Evolutionary conservation across 768 basidiomycete species (phyloP).

Genomic region (Lepiota brunneoincarnata): DNA sequence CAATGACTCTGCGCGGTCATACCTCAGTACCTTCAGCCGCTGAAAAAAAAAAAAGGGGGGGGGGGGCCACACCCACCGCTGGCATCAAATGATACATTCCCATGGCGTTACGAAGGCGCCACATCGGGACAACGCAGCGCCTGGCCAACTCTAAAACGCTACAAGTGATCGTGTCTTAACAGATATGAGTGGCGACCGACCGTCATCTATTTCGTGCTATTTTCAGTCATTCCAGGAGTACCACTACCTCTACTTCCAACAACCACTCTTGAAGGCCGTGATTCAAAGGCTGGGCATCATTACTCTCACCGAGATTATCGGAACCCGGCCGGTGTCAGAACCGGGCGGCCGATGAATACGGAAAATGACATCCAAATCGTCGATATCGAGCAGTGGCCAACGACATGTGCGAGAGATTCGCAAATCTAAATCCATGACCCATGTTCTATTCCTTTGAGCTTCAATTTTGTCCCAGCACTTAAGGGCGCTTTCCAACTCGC

Average conservation of each 20-base stretch:
- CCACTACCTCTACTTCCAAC: neutral
- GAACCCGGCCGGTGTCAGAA: conserved; percentile 30
- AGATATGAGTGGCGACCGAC: conserved; percentile 1
- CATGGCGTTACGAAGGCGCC: conserved; percentile 8
- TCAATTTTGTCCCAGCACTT: conserved; percentile 19
- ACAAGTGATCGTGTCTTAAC: conserved; percentile 5
- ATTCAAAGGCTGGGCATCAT: neutral
- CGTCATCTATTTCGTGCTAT: conserved; percentile 2
- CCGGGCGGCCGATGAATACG: conserved; percentile 41
- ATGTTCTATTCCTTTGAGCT: conserved; percentile 30
- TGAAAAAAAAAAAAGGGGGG: no score
- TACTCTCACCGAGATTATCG: conserved; percentile 26
- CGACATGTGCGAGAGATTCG: conserved; percentile 36
- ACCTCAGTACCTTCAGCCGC: neutral
- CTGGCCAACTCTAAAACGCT: conserved; percentile 9
- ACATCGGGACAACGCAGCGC: neutral
- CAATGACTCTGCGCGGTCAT: neutral
- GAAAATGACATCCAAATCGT: conserved; percentile 36
- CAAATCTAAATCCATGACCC: conserved; percentile 33
- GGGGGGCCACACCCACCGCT: neutral
- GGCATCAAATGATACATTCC: conserved; percentile 8
- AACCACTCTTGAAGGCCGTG: neutral
- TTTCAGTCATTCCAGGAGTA: neutral
- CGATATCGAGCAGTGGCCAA: conserved; percentile 21
- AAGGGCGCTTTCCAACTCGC: conserved; percentile 13